Conservation (phyloP, 1,139 yeast species). For the Nakaseomyces nivariensis region DNA sequence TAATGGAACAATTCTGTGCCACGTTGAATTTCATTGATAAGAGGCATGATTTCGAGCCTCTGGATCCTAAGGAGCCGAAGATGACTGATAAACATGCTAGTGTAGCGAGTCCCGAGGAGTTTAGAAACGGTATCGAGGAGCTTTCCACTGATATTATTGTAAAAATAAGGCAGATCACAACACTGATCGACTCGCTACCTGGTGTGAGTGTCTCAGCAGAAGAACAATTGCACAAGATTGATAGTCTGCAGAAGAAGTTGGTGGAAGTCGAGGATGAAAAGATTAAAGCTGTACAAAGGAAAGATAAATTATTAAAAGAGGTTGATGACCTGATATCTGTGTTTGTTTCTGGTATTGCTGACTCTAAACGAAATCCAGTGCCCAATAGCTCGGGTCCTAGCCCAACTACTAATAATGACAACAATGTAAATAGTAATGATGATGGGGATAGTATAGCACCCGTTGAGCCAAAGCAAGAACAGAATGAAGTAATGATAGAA, state of each 20-base stretch:
- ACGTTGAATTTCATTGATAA: conserved; percentile 78
- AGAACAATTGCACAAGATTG: conserved; percentile 59
- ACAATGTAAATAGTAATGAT: neutral
- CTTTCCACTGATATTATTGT: conserved; percentile 74
- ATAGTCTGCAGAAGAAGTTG: conserved; percentile 54
- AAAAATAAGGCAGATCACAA: conserved; percentile 77
- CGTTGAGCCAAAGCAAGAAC: neutral
- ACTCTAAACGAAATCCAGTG: conserved; percentile 10
- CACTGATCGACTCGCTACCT: conserved; percentile 80
- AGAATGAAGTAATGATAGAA: neutral
- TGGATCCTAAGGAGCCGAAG: conserved; percentile 39
- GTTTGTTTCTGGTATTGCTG: conserved; percentile 27
- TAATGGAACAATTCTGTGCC: conserved; percentile 86
- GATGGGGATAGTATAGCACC: neutral
- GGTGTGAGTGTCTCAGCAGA: conserved; percentile 82
- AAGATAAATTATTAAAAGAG: conserved; percentile 52
- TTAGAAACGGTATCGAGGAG: conserved; percentile 54
- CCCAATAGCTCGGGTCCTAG: neutral
- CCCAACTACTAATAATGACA: neutral
- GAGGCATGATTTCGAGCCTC: conserved; percentile 50
- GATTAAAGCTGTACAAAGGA: conserved; percentile 47
- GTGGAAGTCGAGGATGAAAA: conserved; percentile 53
- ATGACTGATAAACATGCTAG: conserved; percentile 39
- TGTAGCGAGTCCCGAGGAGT: conserved; percentile 39
- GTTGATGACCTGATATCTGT: conserved; percentile 57